Evolutionary conservation across 805 yeast species (phyloP).

Genomic region (Cyberlindnera maritima): DNA sequence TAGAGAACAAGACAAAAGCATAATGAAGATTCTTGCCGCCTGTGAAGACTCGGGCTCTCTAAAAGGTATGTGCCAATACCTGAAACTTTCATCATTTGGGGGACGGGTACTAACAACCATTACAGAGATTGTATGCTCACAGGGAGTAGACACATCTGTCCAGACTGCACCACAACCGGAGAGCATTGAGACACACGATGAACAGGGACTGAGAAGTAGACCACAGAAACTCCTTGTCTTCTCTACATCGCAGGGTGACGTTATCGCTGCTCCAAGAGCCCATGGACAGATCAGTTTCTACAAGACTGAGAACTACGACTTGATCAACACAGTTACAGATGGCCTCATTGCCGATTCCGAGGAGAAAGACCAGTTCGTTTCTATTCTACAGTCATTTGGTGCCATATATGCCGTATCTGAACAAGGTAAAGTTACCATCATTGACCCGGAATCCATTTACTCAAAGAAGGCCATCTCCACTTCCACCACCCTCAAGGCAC

Average conservation of each 20-base stretch:
- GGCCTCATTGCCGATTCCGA: slow-evolving; percentile 13
- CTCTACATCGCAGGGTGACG: slow-evolving; percentile 29
- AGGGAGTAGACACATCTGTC: slow-evolving; percentile 78
- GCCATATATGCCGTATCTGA: slow-evolving; percentile 33
- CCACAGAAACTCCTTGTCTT: slow-evolving; percentile 39
- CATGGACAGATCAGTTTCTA: slow-evolving; percentile 43
- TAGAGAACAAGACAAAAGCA: not conserved
- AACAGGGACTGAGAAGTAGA: slow-evolving; percentile 37
- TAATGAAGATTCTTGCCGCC: slow-evolving; percentile 59
- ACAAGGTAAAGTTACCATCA: slow-evolving; percentile 34
- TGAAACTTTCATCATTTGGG: too few relatives aligned
- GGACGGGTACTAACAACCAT: not conserved
- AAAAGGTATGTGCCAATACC: slow-evolving; percentile 33
- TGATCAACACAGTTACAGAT: slow-evolving; percentile 18
- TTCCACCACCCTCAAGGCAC: slow-evolving; percentile 38
- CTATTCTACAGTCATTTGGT: slow-evolving; percentile 31
- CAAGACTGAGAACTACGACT: slow-evolving; percentile 29
- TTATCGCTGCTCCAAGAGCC: slow-evolving; percentile 44
- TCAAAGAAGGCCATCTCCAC: slow-evolving; percentile 14
- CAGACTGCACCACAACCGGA: slow-evolving; percentile 65
- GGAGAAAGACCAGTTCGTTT: slow-evolving; percentile 36
- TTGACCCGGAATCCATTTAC: slow-evolving; percentile 21
- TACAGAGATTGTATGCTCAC: slow-evolving; percentile 52
- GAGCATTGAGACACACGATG: slow-evolving; percentile 43
- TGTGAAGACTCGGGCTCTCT: slow-evolving; percentile 66